phyloP scores from a whole-genome alignment of 2,329 filamentous ascomycete species.

The Myotisia sp. region DNA sequence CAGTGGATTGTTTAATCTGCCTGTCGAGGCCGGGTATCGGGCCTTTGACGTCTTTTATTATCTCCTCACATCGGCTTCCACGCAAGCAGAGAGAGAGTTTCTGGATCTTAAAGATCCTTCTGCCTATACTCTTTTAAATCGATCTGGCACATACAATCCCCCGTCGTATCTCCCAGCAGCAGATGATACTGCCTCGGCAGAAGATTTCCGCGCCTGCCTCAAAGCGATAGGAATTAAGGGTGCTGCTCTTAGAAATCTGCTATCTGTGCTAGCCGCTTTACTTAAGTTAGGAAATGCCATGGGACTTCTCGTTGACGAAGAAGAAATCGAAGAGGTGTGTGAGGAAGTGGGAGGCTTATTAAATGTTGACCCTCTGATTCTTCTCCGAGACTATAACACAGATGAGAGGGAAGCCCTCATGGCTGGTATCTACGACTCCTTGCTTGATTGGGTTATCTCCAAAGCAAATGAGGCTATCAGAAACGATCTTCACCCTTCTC shows the following conservation, averaged over 20 bases:
- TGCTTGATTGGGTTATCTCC: constrained; percentile 85
- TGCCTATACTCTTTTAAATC: constrained; percentile 62
- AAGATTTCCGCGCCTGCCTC: constrained; percentile 76
- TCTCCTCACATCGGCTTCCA: constrained; percentile 79
- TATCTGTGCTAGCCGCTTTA: constrained; percentile 72
- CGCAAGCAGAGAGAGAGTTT: constrained; percentile 75
- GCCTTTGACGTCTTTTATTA: constrained; percentile 99
- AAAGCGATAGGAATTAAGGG: constrained; percentile 93
- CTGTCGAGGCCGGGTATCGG: constrained; percentile 64
- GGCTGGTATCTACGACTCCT: constrained; percentile 75
- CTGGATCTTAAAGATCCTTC: constrained; percentile 64
- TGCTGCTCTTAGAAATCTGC: constrained; percentile 61
- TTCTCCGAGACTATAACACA: constrained; percentile 64
- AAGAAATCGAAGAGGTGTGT: constrained; percentile 70
- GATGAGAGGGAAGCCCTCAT: constrained; percentile 73
- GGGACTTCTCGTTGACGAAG: constrained; percentile 70
- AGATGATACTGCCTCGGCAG: constrained; percentile 81
- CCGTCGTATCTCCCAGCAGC: constrained; percentile 82
- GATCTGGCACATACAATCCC: constrained; percentile 71
- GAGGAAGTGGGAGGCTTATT: constrained; percentile 80
- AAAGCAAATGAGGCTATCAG: constrained; percentile 80
- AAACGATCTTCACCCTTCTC: constrained; percentile 54
- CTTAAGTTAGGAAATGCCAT: constrained; percentile 85
- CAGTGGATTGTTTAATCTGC: constrained; percentile 66
- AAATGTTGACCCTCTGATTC: constrained; percentile 70